Percentiles rank a stretch among this genome's conserved stretches.
phyloP scores from a whole-genome alignment of 2,329 filamentous ascomycete genomes.

The Cladophialophora yegresii region DNA sequence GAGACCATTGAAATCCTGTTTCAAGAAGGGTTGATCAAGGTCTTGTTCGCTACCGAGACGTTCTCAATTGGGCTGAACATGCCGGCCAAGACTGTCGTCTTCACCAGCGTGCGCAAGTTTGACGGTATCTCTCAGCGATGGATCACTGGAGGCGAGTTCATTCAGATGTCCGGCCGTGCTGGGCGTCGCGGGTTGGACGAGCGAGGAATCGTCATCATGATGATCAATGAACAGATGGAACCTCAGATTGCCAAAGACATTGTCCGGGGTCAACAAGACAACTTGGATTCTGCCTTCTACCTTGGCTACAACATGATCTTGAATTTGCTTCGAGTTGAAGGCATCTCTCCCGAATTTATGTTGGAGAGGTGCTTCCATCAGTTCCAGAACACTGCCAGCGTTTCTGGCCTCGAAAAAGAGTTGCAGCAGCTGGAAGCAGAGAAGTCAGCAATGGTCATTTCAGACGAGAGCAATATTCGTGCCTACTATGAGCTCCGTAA shows the following conservation, averaged over 20 bases:
- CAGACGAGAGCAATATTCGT: slow-evolving; percentile 83
- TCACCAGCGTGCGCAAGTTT: slow-evolving; percentile 93
- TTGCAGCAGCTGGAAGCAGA: slow-evolving; percentile 76
- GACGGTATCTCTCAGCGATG: slow-evolving; percentile 80
- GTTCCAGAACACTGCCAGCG: slow-evolving; percentile 91
- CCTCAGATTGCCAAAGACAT: slow-evolving; percentile 91
- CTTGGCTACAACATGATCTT: slow-evolving; percentile 99
- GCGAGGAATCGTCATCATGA: slow-evolving; percentile 98
- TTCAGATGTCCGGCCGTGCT: slow-evolving; percentile 97
- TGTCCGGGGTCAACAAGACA: slow-evolving; percentile 94
- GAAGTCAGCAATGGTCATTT: slow-evolving; percentile 71
- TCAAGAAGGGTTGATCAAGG: slow-evolving; percentile 96
- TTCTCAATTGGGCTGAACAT: slow-evolving; percentile 99
- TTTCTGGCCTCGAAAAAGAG: slow-evolving; percentile 80
- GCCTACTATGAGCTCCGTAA: slow-evolving; percentile 92
- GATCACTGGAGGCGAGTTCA: slow-evolving; percentile 91
- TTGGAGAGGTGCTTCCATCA: slow-evolving; percentile 97
- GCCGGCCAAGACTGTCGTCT: slow-evolving; percentile 99
- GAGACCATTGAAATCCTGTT: slow-evolving; percentile 99
- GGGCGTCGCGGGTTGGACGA: slow-evolving; percentile 97
- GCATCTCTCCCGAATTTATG: slow-evolving; percentile 99
- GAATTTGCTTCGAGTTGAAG: slow-evolving; percentile 94
- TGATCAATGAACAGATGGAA: slow-evolving; percentile 96
- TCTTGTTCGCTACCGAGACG: slow-evolving; percentile 95
- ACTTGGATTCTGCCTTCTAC: slow-evolving; percentile 95